Evolutionary conservation across 2,329 filamentous ascomycete species (phyloP).

Genomic region (Aspergillus sp.): DNA sequence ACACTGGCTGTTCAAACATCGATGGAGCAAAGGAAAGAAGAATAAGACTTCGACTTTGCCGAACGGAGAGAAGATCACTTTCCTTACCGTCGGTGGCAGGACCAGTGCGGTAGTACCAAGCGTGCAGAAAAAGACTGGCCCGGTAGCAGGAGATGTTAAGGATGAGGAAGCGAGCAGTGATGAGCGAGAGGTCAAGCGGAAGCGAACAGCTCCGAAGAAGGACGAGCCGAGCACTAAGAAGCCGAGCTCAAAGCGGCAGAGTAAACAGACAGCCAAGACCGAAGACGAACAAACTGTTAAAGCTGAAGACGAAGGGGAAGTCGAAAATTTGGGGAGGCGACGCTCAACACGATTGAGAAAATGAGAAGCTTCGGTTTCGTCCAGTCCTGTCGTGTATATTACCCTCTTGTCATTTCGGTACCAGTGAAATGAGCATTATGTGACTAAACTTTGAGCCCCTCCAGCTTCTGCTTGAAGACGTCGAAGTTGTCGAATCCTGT

Average conservation of each 20-base stretch:
- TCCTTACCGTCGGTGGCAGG: slow-evolving; percentile 85
- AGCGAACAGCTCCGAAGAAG: slow-evolving; percentile 37
- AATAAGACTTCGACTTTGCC: slow-evolving; percentile 69
- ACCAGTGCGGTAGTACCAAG: slow-evolving; percentile 88
- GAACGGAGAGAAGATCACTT: slow-evolving; percentile 81
- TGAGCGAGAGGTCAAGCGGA: slow-evolving; percentile 36
- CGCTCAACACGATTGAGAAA: slow-evolving; percentile 38
- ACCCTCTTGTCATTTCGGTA: not conserved
- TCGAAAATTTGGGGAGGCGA: slow-evolving; percentile 27
- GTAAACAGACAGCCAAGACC: slow-evolving; percentile 27
- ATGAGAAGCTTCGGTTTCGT: slow-evolving; percentile 14
- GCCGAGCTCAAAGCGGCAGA: slow-evolving; percentile 29
- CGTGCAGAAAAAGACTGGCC: slow-evolving; percentile 80
- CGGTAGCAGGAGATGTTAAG: slow-evolving; percentile 58
- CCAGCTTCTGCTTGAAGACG: slow-evolving; percentile 34
- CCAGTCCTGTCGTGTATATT: not conserved
- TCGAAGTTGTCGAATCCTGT: slow-evolving; percentile 36
- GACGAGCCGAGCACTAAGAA: slow-evolving; percentile 33
- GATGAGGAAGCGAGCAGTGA: slow-evolving; percentile 32
- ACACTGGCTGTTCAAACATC: slow-evolving; percentile 84
- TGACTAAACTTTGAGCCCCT: slow-evolving; percentile 35
- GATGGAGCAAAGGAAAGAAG: slow-evolving; percentile 90
- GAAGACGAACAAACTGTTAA: slow-evolving; percentile 30
- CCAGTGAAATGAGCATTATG: not conserved
- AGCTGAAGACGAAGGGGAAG: slow-evolving; percentile 27